Evolutionary conservation across 768 basidiomycete species (phyloP).

Genomic region (Calocera cornea): DNA sequence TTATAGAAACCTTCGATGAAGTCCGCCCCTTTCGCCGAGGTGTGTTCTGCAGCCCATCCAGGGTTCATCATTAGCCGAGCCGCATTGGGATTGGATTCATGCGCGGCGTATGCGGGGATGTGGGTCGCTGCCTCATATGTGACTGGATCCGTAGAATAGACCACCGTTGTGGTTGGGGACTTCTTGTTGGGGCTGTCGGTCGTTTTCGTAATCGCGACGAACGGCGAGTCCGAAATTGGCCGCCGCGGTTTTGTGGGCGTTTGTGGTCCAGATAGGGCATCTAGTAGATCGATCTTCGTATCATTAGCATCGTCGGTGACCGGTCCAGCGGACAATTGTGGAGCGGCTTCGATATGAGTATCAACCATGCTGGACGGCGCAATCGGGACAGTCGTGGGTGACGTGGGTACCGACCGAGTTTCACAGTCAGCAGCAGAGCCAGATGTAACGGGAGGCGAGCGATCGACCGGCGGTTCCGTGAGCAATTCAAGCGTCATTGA

Average conservation of each 20-base stretch:
- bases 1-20: constrained; percentile 72
- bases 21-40: constrained; percentile 59
- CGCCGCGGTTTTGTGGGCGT: background rate
- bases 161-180: background rate
- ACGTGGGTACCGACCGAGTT: background rate
- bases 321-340: background rate
- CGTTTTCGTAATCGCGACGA: background rate
- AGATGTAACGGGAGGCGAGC: constrained; percentile 7
- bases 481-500: constrained; percentile 4
- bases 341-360: background rate
- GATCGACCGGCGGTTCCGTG: constrained; percentile 9
- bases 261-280: background rate
- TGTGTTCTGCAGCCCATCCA: constrained; percentile 77
- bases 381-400: background rate
- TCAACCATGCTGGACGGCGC: no score
- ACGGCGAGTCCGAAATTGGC: background rate
- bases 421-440: background rate
- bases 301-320: background rate
- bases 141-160: constrained; percentile 28
- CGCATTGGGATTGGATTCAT: constrained; percentile 56
- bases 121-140: constrained; percentile 32
- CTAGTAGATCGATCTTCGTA: background rate
- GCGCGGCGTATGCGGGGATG: constrained; percentile 52
- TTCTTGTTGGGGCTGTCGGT: background rate
- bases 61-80: constrained; percentile 69